A percentile compares a stretch with the other conserved stretches of the same genome.
phyloP scores from a whole-genome alignment of 257 asterid genomes.

The Solanum dulcamara region DNA sequence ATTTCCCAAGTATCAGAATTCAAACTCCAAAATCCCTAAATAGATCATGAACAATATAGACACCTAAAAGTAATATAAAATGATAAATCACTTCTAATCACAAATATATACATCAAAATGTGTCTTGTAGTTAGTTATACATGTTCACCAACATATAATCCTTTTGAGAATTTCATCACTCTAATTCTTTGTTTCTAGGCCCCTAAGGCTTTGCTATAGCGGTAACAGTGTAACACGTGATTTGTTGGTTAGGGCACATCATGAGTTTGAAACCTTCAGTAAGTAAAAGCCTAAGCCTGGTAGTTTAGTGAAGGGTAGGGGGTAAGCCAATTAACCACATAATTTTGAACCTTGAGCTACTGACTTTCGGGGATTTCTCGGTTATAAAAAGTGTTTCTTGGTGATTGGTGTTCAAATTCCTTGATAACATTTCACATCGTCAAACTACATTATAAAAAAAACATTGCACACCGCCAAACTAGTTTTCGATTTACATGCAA shows the following conservation, averaged over 20 bases:
- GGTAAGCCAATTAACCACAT: neutral
- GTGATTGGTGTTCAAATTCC: neutral
- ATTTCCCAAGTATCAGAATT: neutral
- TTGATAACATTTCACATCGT: neutral
- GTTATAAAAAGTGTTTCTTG: neutral
- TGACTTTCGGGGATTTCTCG: neutral
- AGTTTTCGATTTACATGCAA: neutral
- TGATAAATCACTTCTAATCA: neutral
- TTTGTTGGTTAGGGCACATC: neutral
- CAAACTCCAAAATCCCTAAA: neutral
- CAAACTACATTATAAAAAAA: too few species aligned
- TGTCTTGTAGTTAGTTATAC: neutral
- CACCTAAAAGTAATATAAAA: neutral
- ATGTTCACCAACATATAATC: neutral
- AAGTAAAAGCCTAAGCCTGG: neutral
- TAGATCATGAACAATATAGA: neutral
- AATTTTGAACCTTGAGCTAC: neutral
- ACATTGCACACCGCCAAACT: too few species aligned
- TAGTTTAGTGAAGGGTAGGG: neutral
- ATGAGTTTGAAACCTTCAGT: neutral
- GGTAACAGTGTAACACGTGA: neutral
- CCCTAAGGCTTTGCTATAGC: neutral
- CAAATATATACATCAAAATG: neutral
- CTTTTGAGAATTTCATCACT: neutral
- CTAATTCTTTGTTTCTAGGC: neutral